Evolutionary conservation across 1,284 basidiomycete genomes (phyloP).

Genomic region (Takashimella tepidaria): DNA sequence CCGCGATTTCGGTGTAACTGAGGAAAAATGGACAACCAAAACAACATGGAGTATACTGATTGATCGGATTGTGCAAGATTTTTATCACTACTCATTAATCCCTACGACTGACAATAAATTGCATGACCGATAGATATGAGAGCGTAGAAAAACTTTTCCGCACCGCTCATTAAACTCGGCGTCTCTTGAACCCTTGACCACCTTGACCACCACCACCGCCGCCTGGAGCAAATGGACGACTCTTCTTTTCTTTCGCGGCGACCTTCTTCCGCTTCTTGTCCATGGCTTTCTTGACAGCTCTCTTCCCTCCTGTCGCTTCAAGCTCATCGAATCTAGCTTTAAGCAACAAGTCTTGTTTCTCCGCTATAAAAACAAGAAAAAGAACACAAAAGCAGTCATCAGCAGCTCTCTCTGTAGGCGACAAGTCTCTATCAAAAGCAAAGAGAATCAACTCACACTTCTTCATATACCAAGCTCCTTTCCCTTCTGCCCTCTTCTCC

Average conservation of each 20-base stretch:
- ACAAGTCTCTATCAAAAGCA: neutral
- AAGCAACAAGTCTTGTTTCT: constrained; percentile 66
- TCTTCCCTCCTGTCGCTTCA: constrained; percentile 65
- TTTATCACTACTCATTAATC: too few species aligned
- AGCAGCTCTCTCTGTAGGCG: neutral
- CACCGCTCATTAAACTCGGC: constrained; percentile 14
- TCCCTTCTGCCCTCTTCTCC: constrained; percentile 68
- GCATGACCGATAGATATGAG: too few species aligned
- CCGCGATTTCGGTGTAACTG: too few species aligned
- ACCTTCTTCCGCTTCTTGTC: constrained; percentile 85
- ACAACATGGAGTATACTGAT: too few species aligned
- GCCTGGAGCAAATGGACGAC: constrained; percentile 58
- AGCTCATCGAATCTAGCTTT: constrained; percentile 72
- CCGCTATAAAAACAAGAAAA: constrained; percentile 52
- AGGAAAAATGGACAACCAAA: too few species aligned
- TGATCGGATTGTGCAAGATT: too few species aligned
- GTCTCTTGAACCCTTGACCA: constrained; percentile 9
- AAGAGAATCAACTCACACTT: constrained; percentile 53
- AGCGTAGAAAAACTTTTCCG: too few species aligned
- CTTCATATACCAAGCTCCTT: constrained; percentile 84
- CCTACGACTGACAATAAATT: too few species aligned
- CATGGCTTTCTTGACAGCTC: constrained; percentile 77
- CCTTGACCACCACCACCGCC: constrained; percentile 15
- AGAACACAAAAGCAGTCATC: constrained; percentile 3
- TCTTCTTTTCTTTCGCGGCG: constrained; percentile 82